phyloP scores from a whole-genome alignment of 2,329 filamentous ascomycete genomes.

The Aspergillus uvarum region DNA sequence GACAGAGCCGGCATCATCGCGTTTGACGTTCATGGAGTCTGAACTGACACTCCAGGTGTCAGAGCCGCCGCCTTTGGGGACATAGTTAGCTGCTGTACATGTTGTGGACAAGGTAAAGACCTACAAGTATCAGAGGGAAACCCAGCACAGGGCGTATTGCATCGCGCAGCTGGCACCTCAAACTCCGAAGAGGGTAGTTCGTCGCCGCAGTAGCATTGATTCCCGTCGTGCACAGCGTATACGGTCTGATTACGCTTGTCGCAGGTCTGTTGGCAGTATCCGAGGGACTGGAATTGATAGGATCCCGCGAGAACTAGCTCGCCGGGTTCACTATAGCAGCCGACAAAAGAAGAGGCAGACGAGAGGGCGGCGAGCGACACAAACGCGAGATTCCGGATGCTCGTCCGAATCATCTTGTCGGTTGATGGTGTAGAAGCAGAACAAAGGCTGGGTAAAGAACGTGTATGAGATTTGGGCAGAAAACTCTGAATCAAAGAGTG shows the following conservation, averaged over 20 bases:
- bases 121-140: slow-evolving; percentile 24
- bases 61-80: slow-evolving; percentile 8
- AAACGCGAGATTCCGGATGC: slow-evolving; percentile 7
- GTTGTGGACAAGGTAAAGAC: not conserved
- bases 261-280: slow-evolving; percentile 21
- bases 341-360: slow-evolving; percentile 2
- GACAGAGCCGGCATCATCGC: not conserved
- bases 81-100: not conserved
- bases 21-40: not conserved
- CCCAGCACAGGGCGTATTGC: slow-evolving; percentile 22
- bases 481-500: not conserved
- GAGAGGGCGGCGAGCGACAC: slow-evolving; percentile 5
- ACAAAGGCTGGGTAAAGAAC: not conserved
- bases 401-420: not conserved
- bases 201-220: slow-evolving; percentile 26
- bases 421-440: not conserved
- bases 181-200: slow-evolving; percentile 15
- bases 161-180: slow-evolving; percentile 23
- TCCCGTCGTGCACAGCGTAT: slow-evolving; percentile 19
- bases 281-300: slow-evolving; percentile 6
- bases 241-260: slow-evolving; percentile 12
- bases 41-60: slow-evolving; percentile 16
- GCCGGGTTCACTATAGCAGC: slow-evolving; percentile 14
- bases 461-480: not conserved
- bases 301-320: not conserved